Base-by-base conservation (phyloP, 2,329 filamentous ascomycete genomes). In the Gyromitra esculenta region DNA sequence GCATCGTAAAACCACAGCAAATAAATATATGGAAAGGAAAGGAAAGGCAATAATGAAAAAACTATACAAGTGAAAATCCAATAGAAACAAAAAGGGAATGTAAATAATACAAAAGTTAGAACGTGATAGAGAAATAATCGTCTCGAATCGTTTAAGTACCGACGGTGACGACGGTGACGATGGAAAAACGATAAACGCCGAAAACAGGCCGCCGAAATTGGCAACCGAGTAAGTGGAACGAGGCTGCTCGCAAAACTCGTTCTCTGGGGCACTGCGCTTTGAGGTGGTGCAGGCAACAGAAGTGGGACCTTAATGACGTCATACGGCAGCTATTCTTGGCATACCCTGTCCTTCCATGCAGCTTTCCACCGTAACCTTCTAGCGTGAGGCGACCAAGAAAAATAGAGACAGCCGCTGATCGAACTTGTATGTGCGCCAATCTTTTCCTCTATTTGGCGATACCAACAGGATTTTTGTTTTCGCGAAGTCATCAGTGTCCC, bases 401-500 rank as follows among this genome's bases (percentile, higher is more conserved):
- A 69, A 56, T 37, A 59, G 35, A 63, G 67, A 48, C 56, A 69
- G 45, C 64, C 50, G 48, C 57, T 69, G 66, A 75, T 75, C 72
- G 64, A 75, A 63, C 65, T 74, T 69, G 71, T 52, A 54, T 67
- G 37, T 69, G 31, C 39, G 72, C 45, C 65, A 65, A 75, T 75
- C 65, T 13, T 52, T 59, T 71, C 9, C 57, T 41, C 13, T 41
- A 25, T 64, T 63, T 57, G 31, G 48, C 50, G 57, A 65, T 41
- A 25, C 31, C 64, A 75, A 69, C 72, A 70, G 66, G 72, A 75
- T 75, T 75, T 59, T 64, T 63, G 45, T 70, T 69, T 64, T 67
- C 25, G 60, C 48, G n/a, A 63, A 74, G 56, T 62, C 21, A 69
- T 64, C 39, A 56, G 45, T 59, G 48, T 69, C 64, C 48, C 39